Evolutionary conservation across 2,329 filamentous ascomycete genomes (phyloP), one percentile per base, ranked within the genome.

Genomic region (Fusarium penzigii): DNA sequence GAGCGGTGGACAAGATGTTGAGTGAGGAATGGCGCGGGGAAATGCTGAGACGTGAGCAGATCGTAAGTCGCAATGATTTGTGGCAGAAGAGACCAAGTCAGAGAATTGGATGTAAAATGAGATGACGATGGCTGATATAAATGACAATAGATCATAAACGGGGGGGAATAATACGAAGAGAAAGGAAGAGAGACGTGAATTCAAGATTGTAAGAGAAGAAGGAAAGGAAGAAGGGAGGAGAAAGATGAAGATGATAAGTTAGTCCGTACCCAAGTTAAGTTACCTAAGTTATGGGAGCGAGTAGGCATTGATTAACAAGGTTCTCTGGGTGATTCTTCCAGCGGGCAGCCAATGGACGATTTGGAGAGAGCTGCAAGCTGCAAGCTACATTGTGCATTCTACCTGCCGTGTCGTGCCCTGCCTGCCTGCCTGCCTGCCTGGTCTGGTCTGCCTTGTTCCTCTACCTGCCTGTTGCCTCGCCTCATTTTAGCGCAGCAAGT

Each of bases 261-360:
- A 7, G 20, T 25, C 20, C 20, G 20, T 25, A 25, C 20, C 17
- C 44, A 46, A 44, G 51, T 52, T 53, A 44, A n/a, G n/a, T n/a
- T n/a, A n/a, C n/a, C 17, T 46, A 46, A 44, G 51, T 52, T 53
- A 44, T 36, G 51, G 46, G 52, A 56, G 55, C 46, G 52, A 56
- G 60, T 52, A 63, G 61, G 58, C 53, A 56, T 42, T 49, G 50
- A 45, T 48, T 44, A 57, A 55, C 42, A 52, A 48, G 54, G 56
- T 53, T 57, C 58, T 59, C 53, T 57, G 52, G 52, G 47, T 40
- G 61, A 58, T 53, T 58, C 7, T 7, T 25, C 60, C 44, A 48
- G 45, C 53, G 64, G 62, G 61, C 59, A 64, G 49, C 62, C 62
- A 64, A 64, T 63, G 49, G 39, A 44, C 32, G 42, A 29, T 39